phyloP scores from a whole-genome alignment of 257 asterid species.

The Solanum rostratum region DNA sequence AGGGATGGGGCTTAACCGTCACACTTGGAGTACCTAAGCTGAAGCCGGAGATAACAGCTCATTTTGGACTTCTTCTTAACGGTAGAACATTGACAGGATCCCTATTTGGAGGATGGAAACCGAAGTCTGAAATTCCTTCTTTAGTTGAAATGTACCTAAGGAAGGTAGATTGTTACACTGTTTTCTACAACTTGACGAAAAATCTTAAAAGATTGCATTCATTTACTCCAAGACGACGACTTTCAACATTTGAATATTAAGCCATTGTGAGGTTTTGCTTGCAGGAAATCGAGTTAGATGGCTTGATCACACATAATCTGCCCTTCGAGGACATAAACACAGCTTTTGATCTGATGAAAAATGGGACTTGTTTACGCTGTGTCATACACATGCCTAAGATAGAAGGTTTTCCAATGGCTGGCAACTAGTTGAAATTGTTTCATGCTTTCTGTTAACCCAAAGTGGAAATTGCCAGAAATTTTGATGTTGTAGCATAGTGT shows the following conservation, averaged over 20 bases:
- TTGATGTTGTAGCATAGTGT: neutral
- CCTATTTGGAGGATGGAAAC: slow-evolving; percentile 94
- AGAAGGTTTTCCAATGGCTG: neutral
- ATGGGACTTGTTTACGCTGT: slow-evolving; percentile 84
- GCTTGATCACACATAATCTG: slow-evolving; percentile 54
- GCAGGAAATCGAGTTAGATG: slow-evolving; percentile 82
- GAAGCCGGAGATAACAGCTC: slow-evolving; percentile 67
- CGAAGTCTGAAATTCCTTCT: slow-evolving; percentile 83
- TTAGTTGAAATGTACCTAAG: slow-evolving; percentile 70
- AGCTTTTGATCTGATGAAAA: slow-evolving; percentile 69
- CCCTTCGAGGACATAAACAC: slow-evolving; percentile 65
- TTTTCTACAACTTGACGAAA: neutral
- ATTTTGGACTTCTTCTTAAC: slow-evolving; percentile 62
- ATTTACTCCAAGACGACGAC: neutral
- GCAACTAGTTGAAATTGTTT: neutral
- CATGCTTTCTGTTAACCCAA: neutral
- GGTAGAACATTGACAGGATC: slow-evolving; percentile 85
- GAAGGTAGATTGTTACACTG: slow-evolving; percentile 30
- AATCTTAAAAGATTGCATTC: neutral
- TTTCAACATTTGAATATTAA: neutral
- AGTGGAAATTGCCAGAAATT: neutral
- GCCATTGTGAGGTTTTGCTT: neutral
- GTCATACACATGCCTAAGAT: slow-evolving; percentile 60
- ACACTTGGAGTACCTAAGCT: slow-evolving; percentile 91
- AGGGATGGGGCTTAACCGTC: slow-evolving; percentile 97